Conservation (phyloP, 352 stramenopile species). For the Phytophthora sojae region DNA sequence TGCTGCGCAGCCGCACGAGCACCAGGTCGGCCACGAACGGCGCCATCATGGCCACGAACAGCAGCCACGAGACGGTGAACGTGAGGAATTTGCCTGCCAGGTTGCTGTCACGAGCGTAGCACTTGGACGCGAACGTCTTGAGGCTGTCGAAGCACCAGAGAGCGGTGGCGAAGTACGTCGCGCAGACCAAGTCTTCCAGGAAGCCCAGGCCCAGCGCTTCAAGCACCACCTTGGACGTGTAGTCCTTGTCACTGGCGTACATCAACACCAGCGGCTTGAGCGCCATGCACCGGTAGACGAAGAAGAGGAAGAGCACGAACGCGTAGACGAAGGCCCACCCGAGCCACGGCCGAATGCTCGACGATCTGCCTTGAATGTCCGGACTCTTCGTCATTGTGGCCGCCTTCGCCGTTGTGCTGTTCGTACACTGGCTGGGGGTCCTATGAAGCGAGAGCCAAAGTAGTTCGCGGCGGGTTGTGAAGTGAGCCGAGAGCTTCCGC, state of each 20-base stretch:
- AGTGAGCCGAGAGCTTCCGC: not conserved
- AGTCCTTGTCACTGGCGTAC: slow-evolving; percentile 34
- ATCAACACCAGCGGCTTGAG: slow-evolving; percentile 33
- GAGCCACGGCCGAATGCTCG: slow-evolving; percentile 16
- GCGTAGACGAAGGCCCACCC: slow-evolving; percentile 49
- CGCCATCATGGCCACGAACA: slow-evolving; percentile 32
- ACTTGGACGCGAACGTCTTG: not conserved
- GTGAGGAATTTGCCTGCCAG: slow-evolving; percentile 10
- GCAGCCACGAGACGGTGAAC: slow-evolving; percentile 39
- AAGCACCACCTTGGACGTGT: slow-evolving; percentile 22
- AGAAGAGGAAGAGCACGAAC: slow-evolving; percentile 36
- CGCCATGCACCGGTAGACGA: slow-evolving; percentile 27
- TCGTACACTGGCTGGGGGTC: not conserved
- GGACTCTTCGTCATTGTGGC: not conserved
- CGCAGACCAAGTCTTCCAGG: slow-evolving; percentile 51
- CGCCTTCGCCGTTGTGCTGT: not conserved
- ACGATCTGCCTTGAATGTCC: not conserved
- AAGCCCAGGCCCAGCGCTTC: slow-evolving; percentile 37
- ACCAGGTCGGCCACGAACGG: slow-evolving; percentile 48
- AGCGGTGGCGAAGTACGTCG: slow-evolving; percentile 34
- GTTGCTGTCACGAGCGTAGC: not conserved
- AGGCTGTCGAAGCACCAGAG: slow-evolving; percentile 30
- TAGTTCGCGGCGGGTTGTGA: not conserved
- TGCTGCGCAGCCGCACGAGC: slow-evolving; percentile 21
- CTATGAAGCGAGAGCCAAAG: not conserved